A percentile compares a stretch with the other conserved stretches of the same genome.
Evolutionary conservation across 306 rosid genomes (phyloP).

Genomic region (Begonia peltatifolia): DNA sequence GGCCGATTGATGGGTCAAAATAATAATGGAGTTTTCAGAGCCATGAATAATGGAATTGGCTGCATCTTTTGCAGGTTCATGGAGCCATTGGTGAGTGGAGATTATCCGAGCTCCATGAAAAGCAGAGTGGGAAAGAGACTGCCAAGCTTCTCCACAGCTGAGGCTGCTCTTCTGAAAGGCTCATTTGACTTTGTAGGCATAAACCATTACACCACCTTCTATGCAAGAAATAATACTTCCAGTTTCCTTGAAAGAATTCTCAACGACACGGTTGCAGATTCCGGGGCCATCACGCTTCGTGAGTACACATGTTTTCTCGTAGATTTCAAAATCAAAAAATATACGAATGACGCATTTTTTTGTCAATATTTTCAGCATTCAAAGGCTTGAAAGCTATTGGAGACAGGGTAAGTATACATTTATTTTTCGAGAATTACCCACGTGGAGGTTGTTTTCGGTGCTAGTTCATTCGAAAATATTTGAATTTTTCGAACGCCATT

Average conservation of each 20-base stretch:
- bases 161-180: slow-evolving; percentile 41
- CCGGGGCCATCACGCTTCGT: slow-evolving; percentile 65
- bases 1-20: no score
- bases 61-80: slow-evolving; percentile 34
- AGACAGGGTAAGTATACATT: slow-evolving; percentile 35
- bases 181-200: slow-evolving; percentile 89
- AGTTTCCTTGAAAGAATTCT: slow-evolving; percentile 17
- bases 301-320: slow-evolving; percentile 14
- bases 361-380: slow-evolving; percentile 45
- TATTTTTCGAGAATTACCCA: no score
- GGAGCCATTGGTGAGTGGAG: slow-evolving; percentile 59
- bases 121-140: slow-evolving; percentile 38
- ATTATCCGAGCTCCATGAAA: slow-evolving; percentile 72
- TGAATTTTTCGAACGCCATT: not conserved
- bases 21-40: no score
- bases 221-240: slow-evolving; percentile 25
- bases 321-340: no score
- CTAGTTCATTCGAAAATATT: not conserved
- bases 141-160: slow-evolving; percentile 37
- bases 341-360: not conserved
- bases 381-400: slow-evolving; percentile 46
- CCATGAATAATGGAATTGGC: no score
- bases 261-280: slow-evolving; percentile 40
- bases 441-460: no score
- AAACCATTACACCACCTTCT: slow-evolving; percentile 82